These are phyloP conservation scores for Termitomyces sp. DNA, from an alignment of 1,284 basidiomycete genomes.

Conservation along the genomic window DNA sequence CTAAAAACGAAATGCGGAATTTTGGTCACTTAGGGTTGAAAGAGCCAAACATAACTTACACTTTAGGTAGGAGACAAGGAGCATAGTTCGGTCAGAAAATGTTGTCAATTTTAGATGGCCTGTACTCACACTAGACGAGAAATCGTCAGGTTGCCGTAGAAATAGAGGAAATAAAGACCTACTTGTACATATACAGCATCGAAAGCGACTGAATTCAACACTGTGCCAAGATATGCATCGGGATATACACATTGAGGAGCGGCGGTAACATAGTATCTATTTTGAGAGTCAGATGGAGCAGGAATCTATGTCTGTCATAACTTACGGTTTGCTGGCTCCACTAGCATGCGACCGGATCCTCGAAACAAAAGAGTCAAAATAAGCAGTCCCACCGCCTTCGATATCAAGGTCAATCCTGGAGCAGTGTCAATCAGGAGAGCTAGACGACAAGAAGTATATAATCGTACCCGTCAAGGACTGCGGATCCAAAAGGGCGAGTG, in stretches of 20 bases:
- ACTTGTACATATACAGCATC: conserved; percentile 63
- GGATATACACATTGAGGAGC: conserved; percentile 66
- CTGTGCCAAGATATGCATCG: conserved; percentile 51
- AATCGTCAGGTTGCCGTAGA: background rate
- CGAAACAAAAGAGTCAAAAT: conserved; percentile 52
- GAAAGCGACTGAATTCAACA: conserved; percentile 51
- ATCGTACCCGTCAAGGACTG: conserved; percentile 61
- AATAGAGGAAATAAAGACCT: conserved; percentile 2
- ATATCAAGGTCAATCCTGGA: conserved; percentile 62
- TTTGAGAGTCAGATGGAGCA: background rate
- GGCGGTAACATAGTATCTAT: conserved; percentile 57
- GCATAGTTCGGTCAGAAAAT: background rate
- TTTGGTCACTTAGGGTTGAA: background rate
- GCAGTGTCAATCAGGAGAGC: background rate
- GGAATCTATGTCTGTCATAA: background rate
- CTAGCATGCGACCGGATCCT: conserved; percentile 43
- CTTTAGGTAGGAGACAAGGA: conserved; percentile 5
- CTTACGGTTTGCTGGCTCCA: conserved; percentile 49
- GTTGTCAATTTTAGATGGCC: background rate
- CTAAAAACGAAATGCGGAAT: conserved; percentile 1
- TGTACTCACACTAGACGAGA: conserved; percentile 12
- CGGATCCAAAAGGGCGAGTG: conserved; percentile 56
- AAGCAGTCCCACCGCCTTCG: conserved; percentile 51
- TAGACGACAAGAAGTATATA: background rate
- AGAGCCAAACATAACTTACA: conserved; percentile 15